A percentile compares a stretch with the other conserved stretches of the same genome.
Conservation (phyloP, 805 yeast species). For the Yamadazyma philogaea region DNA sequence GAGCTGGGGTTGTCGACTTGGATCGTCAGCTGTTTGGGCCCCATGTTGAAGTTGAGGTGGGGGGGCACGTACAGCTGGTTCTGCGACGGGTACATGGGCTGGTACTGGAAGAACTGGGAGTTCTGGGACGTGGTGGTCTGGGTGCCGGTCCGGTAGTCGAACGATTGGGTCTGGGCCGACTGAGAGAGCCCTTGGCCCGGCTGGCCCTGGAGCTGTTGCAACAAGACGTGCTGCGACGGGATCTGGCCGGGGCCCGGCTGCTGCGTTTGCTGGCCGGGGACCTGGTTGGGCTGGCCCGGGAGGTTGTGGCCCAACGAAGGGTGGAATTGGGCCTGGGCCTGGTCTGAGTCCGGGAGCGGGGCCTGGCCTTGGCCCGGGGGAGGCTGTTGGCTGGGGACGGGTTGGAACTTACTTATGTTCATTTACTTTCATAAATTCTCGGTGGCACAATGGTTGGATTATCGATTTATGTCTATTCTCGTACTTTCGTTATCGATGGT, state of each 20-base stretch:
- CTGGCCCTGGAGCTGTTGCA: slow-evolving; percentile 20
- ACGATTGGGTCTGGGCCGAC: neutral
- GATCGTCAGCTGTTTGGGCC: slow-evolving; percentile 12
- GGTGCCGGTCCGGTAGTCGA: slow-evolving; percentile 9
- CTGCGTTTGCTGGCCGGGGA: slow-evolving; percentile 29
- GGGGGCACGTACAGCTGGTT: neutral
- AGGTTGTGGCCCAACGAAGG: slow-evolving; percentile 27
- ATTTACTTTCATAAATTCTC: slow-evolving; percentile 10
- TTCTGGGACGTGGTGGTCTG: neutral
- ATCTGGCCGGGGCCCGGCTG: slow-evolving; percentile 38
- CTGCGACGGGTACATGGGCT: slow-evolving; percentile 1
- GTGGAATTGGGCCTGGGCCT: slow-evolving; percentile 26
- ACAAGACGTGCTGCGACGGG: slow-evolving; percentile 4
- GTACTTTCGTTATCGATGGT: neutral
- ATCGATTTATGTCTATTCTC: neutral
- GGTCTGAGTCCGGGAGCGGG: slow-evolving; percentile 15
- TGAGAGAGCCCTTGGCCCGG: slow-evolving; percentile 6
- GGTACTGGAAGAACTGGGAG: slow-evolving; percentile 21
- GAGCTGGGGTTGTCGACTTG: slow-evolving; percentile 41
- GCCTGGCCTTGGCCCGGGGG: slow-evolving; percentile 18
- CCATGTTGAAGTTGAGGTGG: slow-evolving; percentile 5
- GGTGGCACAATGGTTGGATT: neutral
- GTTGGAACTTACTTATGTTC: slow-evolving; percentile 40
- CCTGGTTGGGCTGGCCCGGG: slow-evolving; percentile 31
- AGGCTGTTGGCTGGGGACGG: slow-evolving; percentile 26